Conservation (phyloP, 108 stramenopile species). For the Skeletonema tropicum region DNA sequence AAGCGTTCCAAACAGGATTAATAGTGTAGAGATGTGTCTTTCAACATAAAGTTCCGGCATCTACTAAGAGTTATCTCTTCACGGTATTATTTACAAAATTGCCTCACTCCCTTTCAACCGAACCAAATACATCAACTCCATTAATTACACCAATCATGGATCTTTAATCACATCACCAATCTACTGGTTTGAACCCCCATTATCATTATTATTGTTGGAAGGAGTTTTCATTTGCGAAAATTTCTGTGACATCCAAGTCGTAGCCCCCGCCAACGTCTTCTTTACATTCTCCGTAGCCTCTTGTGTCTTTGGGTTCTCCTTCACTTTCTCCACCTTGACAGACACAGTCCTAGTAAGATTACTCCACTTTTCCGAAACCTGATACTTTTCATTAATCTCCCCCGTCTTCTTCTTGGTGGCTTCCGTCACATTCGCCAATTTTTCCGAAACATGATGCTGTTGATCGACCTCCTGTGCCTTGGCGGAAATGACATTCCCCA, state of each 20-base stretch:
- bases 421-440: neutral
- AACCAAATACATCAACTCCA: neutral
- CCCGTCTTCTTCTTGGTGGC: neutral
- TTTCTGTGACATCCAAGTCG: neutral
- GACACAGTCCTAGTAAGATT: neutral
- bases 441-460: slow-evolving; percentile 6
- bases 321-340: neutral
- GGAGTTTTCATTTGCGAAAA: neutral
- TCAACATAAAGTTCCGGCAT: neutral
- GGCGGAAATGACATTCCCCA: neutral
- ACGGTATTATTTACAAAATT: slow-evolving; percentile 2
- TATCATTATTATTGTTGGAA: no score
- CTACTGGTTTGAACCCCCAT: neutral
- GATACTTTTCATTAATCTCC: slow-evolving; percentile 4
- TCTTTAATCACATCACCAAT: neutral
- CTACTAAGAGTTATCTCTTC: neutral
- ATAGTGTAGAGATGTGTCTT: slow-evolving; percentile 8
- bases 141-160: neutral
- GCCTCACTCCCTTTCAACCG: neutral
- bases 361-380: neutral
- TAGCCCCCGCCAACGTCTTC: neutral
- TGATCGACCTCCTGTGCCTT: slow-evolving; percentile 12
- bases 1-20: slow-evolving; percentile 51
- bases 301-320: neutral
- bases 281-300: neutral